Percentiles rank a stretch among this genome's conserved stretches.
These are phyloP conservation scores for Macrocybe gigantea DNA, from an alignment of 768 basidiomycete genomes.

Conservation along the genomic window DNA sequence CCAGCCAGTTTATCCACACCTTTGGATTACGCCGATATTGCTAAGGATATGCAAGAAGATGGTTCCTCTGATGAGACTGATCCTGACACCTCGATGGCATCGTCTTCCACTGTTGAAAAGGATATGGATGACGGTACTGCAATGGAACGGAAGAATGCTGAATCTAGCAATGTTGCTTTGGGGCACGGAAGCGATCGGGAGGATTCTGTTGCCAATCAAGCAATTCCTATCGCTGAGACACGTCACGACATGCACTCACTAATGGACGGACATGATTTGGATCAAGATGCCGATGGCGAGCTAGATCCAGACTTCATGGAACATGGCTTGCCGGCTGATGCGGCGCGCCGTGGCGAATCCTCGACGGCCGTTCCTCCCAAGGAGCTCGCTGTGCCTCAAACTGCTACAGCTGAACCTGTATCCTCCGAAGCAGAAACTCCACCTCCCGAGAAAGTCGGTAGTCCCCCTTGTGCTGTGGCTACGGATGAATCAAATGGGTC, in stretches of 20 bases:
- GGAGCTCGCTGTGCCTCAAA: too few species aligned
- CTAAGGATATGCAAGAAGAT: constrained; percentile 6
- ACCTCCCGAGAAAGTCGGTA: too few species aligned
- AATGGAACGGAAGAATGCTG: too few species aligned
- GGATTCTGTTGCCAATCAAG: too few species aligned
- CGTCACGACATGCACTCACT: neutral
- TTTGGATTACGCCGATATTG: constrained; percentile 9
- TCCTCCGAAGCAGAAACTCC: too few species aligned
- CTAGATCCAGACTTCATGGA: constrained; percentile 26
- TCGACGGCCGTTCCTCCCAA: too few species aligned
- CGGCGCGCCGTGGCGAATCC: neutral
- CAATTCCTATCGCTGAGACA: too few species aligned
- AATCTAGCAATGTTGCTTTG: constrained; percentile 1
- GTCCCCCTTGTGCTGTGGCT: too few species aligned
- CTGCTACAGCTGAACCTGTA: too few species aligned
- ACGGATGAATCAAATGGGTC: too few species aligned
- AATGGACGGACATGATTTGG: constrained; percentile 9
- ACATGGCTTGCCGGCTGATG: constrained; percentile 1
- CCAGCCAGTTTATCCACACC: constrained; percentile 46
- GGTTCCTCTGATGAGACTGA: constrained; percentile 19
- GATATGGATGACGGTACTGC: constrained; percentile 9
- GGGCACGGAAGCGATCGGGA: neutral
- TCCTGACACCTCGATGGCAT: constrained; percentile 23
- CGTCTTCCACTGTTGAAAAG: constrained; percentile 20
- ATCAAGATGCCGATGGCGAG: constrained; percentile 30